phyloP scores from a whole-genome alignment of 1,284 basidiomycete genomes.

The Hemileccinum hortonii region DNA sequence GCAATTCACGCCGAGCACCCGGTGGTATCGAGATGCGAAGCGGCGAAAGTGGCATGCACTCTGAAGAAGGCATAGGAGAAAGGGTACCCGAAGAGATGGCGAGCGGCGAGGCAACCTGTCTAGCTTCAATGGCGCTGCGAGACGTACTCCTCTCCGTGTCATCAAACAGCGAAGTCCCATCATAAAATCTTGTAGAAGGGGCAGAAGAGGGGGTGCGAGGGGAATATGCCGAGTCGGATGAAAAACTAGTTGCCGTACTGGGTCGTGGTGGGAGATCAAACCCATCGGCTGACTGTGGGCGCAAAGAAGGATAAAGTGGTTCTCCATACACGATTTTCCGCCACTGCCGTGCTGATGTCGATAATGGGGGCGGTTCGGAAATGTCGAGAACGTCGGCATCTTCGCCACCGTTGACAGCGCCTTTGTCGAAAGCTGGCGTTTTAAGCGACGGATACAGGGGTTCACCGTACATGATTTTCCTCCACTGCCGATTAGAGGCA shows the following conservation, averaged over 20 bases:
- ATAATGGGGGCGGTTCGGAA: constrained; percentile 25
- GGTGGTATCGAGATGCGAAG: constrained; percentile 18
- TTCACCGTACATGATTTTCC: constrained; percentile 55
- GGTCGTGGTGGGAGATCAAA: constrained; percentile 32
- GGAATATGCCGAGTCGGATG: constrained; percentile 35
- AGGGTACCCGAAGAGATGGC: constrained; percentile 26
- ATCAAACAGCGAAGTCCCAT: constrained; percentile 24
- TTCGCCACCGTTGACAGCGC: constrained; percentile 15
- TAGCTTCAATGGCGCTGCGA: constrained; percentile 11
- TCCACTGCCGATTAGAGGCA: constrained; percentile 45
- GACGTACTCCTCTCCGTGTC: constrained; percentile 16
- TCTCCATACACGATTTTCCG: constrained; percentile 43
- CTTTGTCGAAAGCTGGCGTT: constrained; percentile 33
- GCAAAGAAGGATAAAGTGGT: constrained; percentile 40
- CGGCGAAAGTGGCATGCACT: constrained; percentile 28
- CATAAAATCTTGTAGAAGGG: constrained; percentile 27
- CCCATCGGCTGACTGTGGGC: constrained; percentile 28
- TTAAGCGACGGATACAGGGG: constrained; percentile 43
- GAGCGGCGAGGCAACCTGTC: constrained; percentile 17
- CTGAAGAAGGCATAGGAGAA: constrained; percentile 33
- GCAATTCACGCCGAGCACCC: constrained; percentile 26
- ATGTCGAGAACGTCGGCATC: constrained; percentile 32
- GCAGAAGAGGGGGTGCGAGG: constrained; percentile 32
- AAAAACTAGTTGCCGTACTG: constrained; percentile 32
- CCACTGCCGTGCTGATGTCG: constrained; percentile 34